Conservation (phyloP, 2,329 filamentous ascomycete species). For the Botrytis paeoniae region DNA sequence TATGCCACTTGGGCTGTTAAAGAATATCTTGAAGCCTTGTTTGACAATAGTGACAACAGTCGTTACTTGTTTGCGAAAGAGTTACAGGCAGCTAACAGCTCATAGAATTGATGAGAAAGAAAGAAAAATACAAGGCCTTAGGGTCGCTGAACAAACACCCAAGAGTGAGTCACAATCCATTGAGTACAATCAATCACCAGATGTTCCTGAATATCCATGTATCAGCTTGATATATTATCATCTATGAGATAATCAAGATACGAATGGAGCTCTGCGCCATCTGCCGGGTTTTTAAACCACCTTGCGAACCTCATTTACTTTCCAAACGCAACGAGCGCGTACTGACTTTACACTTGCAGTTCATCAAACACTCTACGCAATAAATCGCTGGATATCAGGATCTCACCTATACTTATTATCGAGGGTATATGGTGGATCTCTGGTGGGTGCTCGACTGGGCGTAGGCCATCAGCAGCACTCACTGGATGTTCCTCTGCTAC, state of each 20-base stretch:
- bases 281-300: background rate
- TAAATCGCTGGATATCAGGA: background rate
- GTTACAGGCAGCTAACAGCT: background rate
- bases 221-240: background rate
- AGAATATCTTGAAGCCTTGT: background rate
- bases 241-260: background rate
- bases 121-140: background rate
- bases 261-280: background rate
- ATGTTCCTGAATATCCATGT: background rate
- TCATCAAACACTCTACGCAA: background rate
- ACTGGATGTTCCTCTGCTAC: background rate
- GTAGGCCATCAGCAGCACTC: background rate
- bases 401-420: background rate
- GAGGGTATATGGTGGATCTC: background rate
- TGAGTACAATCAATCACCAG: background rate
- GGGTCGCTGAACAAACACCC: background rate
- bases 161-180: background rate
- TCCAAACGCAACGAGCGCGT: background rate
- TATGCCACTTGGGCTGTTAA: too few relatives aligned
- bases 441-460: background rate
- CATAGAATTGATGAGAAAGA: background rate
- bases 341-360: background rate
- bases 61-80: background rate
- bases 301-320: too few relatives aligned
- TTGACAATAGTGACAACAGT: background rate